Base-by-base conservation (phyloP, 345 rosid genomes). In the Salix udensis region DNA sequence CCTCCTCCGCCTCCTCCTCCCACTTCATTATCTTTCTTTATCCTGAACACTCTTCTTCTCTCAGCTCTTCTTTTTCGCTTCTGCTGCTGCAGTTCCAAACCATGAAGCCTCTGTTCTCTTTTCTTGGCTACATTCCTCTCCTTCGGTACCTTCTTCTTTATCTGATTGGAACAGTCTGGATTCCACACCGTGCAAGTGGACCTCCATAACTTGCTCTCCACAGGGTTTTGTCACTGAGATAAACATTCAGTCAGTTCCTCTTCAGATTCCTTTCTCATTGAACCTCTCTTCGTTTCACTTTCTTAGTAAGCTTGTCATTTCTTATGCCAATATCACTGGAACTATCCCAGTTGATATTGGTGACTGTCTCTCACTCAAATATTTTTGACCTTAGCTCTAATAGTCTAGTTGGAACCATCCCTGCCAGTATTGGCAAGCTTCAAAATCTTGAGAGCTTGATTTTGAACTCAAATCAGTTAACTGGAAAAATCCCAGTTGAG, bases 401-500 rank as follows among this genome's bases (percentile, higher is more conserved):
- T 73, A 74, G 87, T 77, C 84, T 93, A 40, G 86, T 85, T 13
- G 97, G 97, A 23, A 76, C 81, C 11, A 85, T 93, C 72, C 98
- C 98, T 76, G 76, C 85, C 18, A 84, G 79, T 66, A 78, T 95
- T 42, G 90, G 93, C 44, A 78, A 76, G 74, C 94, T 93, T 23
- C 78, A 66, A 19, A 78, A 82, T 70, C 91, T 95, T 12, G 82
- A 87, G 79, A 72, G 81, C 70, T 86, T 95, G 87, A 85, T 73
- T 75, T 80, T 95, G 69, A 89, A 86, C 86, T 93, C 98, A 0
- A 95, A 95, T 77, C 88, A 86, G 80, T 82, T 95, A 79, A 86
- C 96, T 16, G 99, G 98, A 15, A 88, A 84, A 80, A 89, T 96
- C 83, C 98, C 97, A 28, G 84, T 77, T 69, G 94, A 87, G 72